Evolutionary conservation across 108 stramenopile species (phyloP), one percentile per base, ranked within the genome.

Genomic region (Nitzschia sp.): DNA sequence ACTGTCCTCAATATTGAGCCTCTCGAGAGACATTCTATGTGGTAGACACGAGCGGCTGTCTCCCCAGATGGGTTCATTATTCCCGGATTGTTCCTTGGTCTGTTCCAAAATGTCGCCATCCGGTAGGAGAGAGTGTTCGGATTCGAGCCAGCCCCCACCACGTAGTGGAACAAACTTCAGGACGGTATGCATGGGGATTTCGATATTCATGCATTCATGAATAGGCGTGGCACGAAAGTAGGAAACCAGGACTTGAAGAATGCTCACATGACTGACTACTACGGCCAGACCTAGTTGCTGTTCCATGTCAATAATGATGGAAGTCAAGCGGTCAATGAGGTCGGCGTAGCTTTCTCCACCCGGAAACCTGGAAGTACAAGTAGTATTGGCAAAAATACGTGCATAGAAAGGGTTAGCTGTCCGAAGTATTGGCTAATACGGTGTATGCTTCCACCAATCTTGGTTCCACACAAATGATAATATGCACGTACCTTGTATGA

Each of bases 301-400:
- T 59, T 96, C 95, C 28, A 96, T 77, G 26, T 94, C 95, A 48
- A 96, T 87, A 30, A 96, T 76, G 34, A 86, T 71, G 0, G 87
- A 74, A 56, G 86, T 88, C 32, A 96, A 71, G 13, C 95, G 84
- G 21, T 72, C 65, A 47, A 87, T 85, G 69, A 96, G 78, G 63
- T 96, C 95, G 44, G 66, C 69, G 58, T 94, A 94, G 34, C 84
- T 85, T 78, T 96, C 95, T 9, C 95, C 95, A 15, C 95, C 95
- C 8, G 92, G 95, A 61, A 96, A 96, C 48, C 92, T 84, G 35
- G n/a, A n/a, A n/a, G n/a, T n/a, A n/a, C n/a, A n/a, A n/a, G n/a
- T n/a, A n/a, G n/a, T n/a, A n/a, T n/a, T n/a, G n/a, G n/a, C n/a
- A n/a, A n/a, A n/a, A n/a, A n/a, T n/a, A n/a, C n/a, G n/a, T n/a